These are phyloP conservation scores for Aspergillus tanneri DNA, from an alignment of 2,329 filamentous ascomycete genomes.

Conservation along the genomic window DNA sequence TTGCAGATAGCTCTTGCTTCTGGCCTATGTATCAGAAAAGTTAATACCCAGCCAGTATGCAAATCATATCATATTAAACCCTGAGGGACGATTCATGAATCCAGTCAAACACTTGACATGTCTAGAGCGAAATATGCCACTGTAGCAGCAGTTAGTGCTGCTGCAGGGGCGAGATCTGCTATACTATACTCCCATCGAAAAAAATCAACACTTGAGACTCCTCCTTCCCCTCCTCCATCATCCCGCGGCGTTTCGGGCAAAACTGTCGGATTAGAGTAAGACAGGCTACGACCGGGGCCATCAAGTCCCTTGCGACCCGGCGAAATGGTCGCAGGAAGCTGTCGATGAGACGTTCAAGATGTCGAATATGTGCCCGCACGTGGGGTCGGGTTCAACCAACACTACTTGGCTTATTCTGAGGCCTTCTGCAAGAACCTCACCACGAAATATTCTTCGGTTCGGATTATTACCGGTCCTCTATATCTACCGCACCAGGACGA, in stretches of 20 bases:
- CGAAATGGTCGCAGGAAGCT: slow-evolving; percentile 88
- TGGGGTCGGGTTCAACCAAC: slow-evolving; percentile 98
- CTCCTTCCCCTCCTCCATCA: slow-evolving; percentile 26
- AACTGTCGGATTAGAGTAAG: slow-evolving; percentile 89
- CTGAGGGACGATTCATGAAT: too few species aligned
- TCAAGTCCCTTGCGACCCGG: slow-evolving; percentile 94
- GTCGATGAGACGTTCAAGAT: slow-evolving; percentile 96
- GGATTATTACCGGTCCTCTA: slow-evolving; percentile 88
- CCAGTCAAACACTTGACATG: background rate
- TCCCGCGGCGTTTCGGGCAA: slow-evolving; percentile 86
- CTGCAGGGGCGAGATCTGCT: background rate
- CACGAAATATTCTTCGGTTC: slow-evolving; percentile 75
- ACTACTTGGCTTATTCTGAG: slow-evolving; percentile 99
- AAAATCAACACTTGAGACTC: background rate
- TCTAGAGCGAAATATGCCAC: background rate
- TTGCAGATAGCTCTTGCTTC: too few species aligned
- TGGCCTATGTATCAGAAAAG: too few species aligned
- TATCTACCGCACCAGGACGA: slow-evolving; percentile 85
- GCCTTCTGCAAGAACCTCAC: slow-evolving; percentile 90
- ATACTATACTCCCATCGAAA: background rate
- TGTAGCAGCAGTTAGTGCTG: background rate
- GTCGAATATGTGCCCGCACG: slow-evolving; percentile 97
- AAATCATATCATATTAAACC: too few species aligned
- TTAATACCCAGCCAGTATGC: too few species aligned
- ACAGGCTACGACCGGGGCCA: slow-evolving; percentile 94